phyloP scores from a whole-genome alignment of 2,329 filamentous ascomycete genomes.

The Ustilaginoidea virens region DNA sequence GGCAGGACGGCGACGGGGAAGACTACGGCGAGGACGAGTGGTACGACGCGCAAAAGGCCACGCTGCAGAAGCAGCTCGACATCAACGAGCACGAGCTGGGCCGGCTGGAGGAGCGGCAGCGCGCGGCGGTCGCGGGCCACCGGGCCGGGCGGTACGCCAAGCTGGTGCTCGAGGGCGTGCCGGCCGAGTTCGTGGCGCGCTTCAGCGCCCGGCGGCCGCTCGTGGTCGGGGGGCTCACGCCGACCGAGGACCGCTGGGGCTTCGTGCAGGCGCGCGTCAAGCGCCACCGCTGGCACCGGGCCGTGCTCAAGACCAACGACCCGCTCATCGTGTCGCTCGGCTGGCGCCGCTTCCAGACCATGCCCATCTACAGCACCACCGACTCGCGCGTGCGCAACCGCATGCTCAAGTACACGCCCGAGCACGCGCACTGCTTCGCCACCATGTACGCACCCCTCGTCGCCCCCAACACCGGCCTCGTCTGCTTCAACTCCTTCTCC shows the following conservation, averaged over 20 bases:
- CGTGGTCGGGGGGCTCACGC: constrained; percentile 77
- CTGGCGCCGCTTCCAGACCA: constrained; percentile 86
- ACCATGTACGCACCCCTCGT: constrained; percentile 93
- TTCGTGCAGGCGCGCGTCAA: constrained; percentile 95
- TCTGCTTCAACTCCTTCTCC: constrained; percentile 79
- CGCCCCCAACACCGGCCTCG: constrained; percentile 90
- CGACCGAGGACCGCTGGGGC: constrained; percentile 90
- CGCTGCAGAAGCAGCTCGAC: constrained; percentile 86
- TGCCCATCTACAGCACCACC: constrained; percentile 88
- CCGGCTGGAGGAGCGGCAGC: constrained; percentile 67
- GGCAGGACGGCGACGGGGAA: constrained; percentile 51
- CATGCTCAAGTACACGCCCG: constrained; percentile 97
- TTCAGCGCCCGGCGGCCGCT: constrained; percentile 76
- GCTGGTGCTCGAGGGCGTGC: constrained; percentile 76
- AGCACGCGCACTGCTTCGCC: constrained; percentile 98
- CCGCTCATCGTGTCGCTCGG: constrained; percentile 93
- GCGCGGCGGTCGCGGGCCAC: constrained; percentile 75
- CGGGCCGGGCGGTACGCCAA: constrained; percentile 87
- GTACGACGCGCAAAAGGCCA: constrained; percentile 94
- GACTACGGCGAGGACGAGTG: constrained; percentile 96
- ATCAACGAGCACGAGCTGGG: constrained; percentile 95
- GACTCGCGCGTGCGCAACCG: constrained; percentile 87
- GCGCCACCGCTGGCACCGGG: constrained; percentile 96
- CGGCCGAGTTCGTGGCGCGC: constrained; percentile 71
- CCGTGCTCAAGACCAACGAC: constrained; percentile 96